Evolutionary conservation across 768 basidiomycete species (phyloP).

Genomic region (Russula foetens): DNA sequence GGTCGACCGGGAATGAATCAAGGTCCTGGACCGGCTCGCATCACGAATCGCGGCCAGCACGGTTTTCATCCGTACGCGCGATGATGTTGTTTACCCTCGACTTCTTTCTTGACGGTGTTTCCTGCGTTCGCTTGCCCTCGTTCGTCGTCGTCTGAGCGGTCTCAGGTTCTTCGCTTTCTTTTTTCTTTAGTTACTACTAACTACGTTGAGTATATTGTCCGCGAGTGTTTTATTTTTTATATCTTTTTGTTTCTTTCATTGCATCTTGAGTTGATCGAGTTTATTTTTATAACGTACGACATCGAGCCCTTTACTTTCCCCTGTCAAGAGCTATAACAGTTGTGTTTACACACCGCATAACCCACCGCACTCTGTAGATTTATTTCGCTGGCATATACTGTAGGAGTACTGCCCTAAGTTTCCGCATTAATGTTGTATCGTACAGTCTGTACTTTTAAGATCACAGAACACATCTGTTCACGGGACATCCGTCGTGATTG

Average conservation of each 20-base stretch:
- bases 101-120: no score
- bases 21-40: constrained; percentile 42
- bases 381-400: no score
- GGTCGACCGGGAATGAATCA: constrained; percentile 47
- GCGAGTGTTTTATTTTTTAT: not conserved
- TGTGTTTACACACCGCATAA: no score
- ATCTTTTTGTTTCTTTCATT: no score
- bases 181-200: not conserved
- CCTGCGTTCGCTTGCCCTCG: not conserved
- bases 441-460: no score
- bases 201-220: not conserved
- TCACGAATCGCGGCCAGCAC: constrained; percentile 65
- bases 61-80: constrained; percentile 82
- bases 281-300: constrained; percentile 3
- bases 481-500: no score
- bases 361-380: no score
- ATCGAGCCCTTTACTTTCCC: not conserved
- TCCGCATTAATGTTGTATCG: no score
- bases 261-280: constrained; percentile 1
- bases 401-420: no score
- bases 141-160: not conserved
- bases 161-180: not conserved
- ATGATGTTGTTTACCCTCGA: constrained; percentile 24
- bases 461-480: no score
- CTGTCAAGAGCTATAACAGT: no score